Conservation (phyloP, 2,329 filamentous ascomycete species). For the Simplicillium aogashimaense region DNA sequence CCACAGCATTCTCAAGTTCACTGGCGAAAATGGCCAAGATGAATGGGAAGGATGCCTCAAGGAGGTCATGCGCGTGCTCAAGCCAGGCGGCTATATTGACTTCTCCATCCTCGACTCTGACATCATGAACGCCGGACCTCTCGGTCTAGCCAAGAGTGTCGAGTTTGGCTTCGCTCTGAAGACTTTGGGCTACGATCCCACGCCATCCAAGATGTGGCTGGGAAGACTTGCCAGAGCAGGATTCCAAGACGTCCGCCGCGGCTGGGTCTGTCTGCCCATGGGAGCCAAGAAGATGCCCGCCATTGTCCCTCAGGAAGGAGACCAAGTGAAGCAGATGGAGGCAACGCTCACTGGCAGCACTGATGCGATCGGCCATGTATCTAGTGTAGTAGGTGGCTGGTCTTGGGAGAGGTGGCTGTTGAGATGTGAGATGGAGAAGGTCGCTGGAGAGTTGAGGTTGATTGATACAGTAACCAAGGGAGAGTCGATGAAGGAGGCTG, state of each 20-base stretch:
- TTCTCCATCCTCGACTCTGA: conserved; percentile 86
- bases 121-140: conserved; percentile 72
- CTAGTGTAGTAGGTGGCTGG: conserved; percentile 77
- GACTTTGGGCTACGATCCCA: conserved; percentile 81
- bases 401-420: conserved; percentile 96
- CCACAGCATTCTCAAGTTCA: conserved; percentile 71
- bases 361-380: conserved; percentile 61
- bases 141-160: conserved; percentile 72
- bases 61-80: conserved; percentile 85
- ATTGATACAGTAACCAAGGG: conserved; percentile 41
- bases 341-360: conserved; percentile 58
- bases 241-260: conserved; percentile 71
- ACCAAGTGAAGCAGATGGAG: conserved; percentile 43
- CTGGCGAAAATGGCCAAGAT: conserved; percentile 57
- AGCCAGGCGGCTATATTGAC: conserved; percentile 87
- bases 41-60: conserved; percentile 80
- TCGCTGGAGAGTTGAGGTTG: conserved; percentile 53
- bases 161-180: conserved; percentile 89
- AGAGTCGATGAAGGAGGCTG: conserved; percentile 42
- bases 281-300: conserved; percentile 37
- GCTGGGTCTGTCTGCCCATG: conserved; percentile 85
- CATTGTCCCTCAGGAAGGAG: conserved; percentile 27
- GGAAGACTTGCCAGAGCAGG: conserved; percentile 62
- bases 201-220: conserved; percentile 73
- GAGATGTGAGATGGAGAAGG: conserved; percentile 74